A percentile compares a stretch with the other conserved stretches of the same genome.
Conservation (phyloP, 2,329 filamentous ascomycete genomes). For the Trichoderma polysporum region DNA sequence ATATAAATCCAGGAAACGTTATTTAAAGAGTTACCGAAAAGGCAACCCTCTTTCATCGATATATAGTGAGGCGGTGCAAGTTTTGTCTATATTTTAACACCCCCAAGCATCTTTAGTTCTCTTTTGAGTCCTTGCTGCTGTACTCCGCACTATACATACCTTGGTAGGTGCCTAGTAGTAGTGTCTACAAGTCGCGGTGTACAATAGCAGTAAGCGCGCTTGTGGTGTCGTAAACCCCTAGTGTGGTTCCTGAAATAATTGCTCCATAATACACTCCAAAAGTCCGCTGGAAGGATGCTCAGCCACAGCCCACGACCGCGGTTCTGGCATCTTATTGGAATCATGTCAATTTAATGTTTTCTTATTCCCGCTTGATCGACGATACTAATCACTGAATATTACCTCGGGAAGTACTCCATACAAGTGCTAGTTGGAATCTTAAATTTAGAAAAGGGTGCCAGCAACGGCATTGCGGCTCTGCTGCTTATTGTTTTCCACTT, state of each 20-base stretch:
- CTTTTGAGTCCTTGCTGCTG: no score
- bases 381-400: neutral
- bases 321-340: neutral
- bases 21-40: neutral
- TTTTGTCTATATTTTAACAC: no score
- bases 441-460: neutral
- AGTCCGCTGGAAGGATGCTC: neutral
- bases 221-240: neutral
- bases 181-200: neutral
- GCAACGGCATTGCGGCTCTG: no score
- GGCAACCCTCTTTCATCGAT: neutral
- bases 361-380: neutral
- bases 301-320: slow-evolving; percentile 4
- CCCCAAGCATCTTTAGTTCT: no score
- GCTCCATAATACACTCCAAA: neutral
- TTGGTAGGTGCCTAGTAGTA: no score
- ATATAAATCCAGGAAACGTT: neutral
- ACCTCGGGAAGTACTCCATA: neutral
- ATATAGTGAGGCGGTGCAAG: neutral
- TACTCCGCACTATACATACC: neutral
- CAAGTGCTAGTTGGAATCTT: neutral
- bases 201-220: neutral
- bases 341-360: neutral
- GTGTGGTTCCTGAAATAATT: neutral
- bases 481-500: no score